Conservation (phyloP, 2,329 filamentous ascomycete species). For the Fusarium redolens region DNA sequence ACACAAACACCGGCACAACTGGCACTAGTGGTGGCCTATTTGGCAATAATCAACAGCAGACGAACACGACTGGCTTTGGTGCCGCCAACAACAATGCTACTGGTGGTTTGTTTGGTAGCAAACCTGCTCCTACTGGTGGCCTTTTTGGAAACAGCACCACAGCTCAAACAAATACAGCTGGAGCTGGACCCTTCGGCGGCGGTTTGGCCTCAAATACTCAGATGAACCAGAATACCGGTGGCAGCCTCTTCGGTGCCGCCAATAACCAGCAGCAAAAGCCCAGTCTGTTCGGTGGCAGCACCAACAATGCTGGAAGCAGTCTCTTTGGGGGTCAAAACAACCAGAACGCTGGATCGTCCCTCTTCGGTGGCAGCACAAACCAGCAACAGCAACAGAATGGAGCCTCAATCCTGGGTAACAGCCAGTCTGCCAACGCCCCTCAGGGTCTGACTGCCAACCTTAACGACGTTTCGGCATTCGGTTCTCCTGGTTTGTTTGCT, state of each 20-base stretch:
- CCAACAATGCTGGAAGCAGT: conserved; percentile 58
- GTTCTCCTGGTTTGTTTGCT: conserved; percentile 86
- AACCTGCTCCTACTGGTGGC: conserved; percentile 52
- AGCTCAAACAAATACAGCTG: conserved; percentile 50
- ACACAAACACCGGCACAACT: conserved; percentile 16
- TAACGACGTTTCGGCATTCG: conserved; percentile 88
- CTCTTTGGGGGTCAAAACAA: conserved; percentile 65
- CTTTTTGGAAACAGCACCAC: conserved; percentile 55
- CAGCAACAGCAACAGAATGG: conserved; percentile 64
- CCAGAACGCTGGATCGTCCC: conserved; percentile 56
- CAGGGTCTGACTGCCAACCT: conserved; percentile 82
- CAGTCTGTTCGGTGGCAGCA: conserved; percentile 64
- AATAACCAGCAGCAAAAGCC: conserved; percentile 55
- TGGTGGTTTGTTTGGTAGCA: conserved; percentile 56
- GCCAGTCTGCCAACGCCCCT: conserved; percentile 62
- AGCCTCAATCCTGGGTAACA: conserved; percentile 69
- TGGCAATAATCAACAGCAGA: conserved; percentile 53
- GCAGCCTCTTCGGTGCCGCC: conserved; percentile 62
- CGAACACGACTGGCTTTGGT: conserved; percentile 49
- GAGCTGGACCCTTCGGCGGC: conserved; percentile 59
- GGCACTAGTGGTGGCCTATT: conserved; percentile 54
- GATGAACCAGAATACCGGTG: conserved; percentile 52
- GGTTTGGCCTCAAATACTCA: conserved; percentile 52
- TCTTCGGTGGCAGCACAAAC: conserved; percentile 61
- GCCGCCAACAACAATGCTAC: conserved; percentile 47